Percentiles rank a stretch among this genome's conserved stretches.
Conservation (phyloP, 768 basidiomycete genomes). For the Serpula lacrymans region DNA sequence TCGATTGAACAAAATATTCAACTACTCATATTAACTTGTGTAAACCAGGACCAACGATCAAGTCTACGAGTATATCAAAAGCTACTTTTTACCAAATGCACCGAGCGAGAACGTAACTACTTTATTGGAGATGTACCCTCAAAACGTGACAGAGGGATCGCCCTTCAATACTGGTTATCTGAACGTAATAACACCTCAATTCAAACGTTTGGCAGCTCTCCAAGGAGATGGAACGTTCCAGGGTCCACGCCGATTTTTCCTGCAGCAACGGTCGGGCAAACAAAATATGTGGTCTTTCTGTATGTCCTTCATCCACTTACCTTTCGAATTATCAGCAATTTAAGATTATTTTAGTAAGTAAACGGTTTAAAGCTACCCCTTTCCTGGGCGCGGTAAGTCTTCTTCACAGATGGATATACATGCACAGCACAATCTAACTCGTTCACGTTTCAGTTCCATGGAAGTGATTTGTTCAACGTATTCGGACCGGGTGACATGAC, state of each 20-base stretch:
- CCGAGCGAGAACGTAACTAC: slow-evolving; percentile 18
- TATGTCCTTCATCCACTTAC: no score
- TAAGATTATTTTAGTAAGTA: slow-evolving; percentile 2
- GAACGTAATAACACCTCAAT: no score
- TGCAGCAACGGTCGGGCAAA: slow-evolving; percentile 12
- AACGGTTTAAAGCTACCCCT: slow-evolving; percentile 1
- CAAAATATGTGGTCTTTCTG: slow-evolving; percentile 14
- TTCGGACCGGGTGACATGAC: slow-evolving; percentile 5
- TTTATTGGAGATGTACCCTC: slow-evolving; percentile 18
- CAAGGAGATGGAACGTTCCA: slow-evolving; percentile 25
- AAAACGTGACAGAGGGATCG: no score
- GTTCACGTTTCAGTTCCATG: slow-evolving; percentile 1
- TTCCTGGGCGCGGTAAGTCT: slow-evolving; percentile 4
- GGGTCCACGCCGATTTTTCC: slow-evolving; percentile 21
- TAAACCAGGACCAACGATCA: slow-evolving; percentile 22
- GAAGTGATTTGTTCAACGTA: slow-evolving; percentile 3
- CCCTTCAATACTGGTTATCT: no score
- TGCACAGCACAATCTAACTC: no score
- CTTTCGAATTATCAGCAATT: no score
- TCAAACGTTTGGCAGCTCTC: slow-evolving; percentile 25
- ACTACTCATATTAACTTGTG: no score
- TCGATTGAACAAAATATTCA: no score
- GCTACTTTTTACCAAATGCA: slow-evolving; percentile 18
- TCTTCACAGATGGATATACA: not conserved
- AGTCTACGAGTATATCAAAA: slow-evolving; percentile 11